These are phyloP conservation scores for Albifimbria verrucaria DNA, from an alignment of 2,329 filamentous ascomycete species.

Conservation along the genomic window DNA sequence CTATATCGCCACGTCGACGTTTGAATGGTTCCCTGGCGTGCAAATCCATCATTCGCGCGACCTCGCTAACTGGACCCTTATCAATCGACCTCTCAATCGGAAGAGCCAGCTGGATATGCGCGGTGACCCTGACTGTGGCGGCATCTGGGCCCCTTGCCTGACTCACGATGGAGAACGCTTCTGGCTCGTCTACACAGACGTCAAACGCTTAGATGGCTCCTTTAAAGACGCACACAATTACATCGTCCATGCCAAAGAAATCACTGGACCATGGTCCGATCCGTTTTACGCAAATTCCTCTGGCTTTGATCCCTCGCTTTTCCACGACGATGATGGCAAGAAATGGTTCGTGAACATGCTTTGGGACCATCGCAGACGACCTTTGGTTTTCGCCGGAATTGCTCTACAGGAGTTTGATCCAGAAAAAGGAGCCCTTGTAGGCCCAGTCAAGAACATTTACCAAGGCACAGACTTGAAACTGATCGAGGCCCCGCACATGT, in stretches of 20 bases:
- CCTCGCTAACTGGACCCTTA: constrained; percentile 49
- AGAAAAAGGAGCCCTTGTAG: constrained; percentile 45
- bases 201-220: constrained; percentile 64
- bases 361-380: background rate
- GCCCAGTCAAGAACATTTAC: constrained; percentile 53
- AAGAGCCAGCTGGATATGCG: constrained; percentile 54
- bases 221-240: constrained; percentile 65
- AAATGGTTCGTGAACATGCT: constrained; percentile 20
- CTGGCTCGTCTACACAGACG: constrained; percentile 63
- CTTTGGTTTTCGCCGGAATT: background rate
- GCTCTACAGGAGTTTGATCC: constrained; percentile 39
- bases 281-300: constrained; percentile 58
- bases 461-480: constrained; percentile 51
- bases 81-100: constrained; percentile 44
- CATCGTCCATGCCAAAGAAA: constrained; percentile 50
- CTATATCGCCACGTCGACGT: constrained; percentile 54
- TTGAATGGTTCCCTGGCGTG: constrained; percentile 54
- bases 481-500: constrained; percentile 57
- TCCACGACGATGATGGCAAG: constrained; percentile 58
- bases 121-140: constrained; percentile 57
- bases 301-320: constrained; percentile 60
- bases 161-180: constrained; percentile 58
- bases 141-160: constrained; percentile 63
- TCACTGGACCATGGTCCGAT: constrained; percentile 61
- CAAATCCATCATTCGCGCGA: constrained; percentile 53